Evolutionary conservation across 306 rosid species (phyloP).

Genomic region (Spatholobus suberectus): DNA sequence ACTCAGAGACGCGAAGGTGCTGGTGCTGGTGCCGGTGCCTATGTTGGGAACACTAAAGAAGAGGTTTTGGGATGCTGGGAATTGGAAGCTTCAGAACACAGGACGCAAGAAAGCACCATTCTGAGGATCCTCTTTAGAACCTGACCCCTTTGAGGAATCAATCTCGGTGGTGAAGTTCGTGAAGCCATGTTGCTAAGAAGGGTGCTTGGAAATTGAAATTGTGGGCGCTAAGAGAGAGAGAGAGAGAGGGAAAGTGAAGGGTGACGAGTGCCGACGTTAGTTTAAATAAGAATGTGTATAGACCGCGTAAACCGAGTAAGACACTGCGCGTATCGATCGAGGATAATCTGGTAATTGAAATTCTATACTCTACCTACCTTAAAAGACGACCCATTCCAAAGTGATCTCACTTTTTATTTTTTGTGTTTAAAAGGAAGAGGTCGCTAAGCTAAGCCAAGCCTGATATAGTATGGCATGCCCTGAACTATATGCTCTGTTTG

Average conservation of each 20-base stretch:
- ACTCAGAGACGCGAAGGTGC: background rate
- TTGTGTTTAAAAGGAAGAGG: background rate
- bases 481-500: background rate
- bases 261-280: conserved; percentile 39
- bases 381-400: background rate
- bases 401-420: no score
- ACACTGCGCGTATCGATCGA: background rate
- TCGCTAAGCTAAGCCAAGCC: background rate
- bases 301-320: conserved; percentile 38
- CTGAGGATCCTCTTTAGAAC: conserved; percentile 39
- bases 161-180: conserved; percentile 18
- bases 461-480: no score
- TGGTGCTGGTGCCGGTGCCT: no score
- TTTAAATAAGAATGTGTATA: background rate
- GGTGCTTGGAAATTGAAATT: background rate
- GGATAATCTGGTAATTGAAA: no score
- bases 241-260: background rate
- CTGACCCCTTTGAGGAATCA: conserved; percentile 38
- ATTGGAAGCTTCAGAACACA: no score
- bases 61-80: no score
- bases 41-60: no score
- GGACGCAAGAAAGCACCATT: conserved; percentile 12
- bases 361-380: no score
- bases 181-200: background rate
- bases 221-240: no score